A percentile compares a stretch with the other conserved stretches of the same genome.
These are phyloP conservation scores for Neurospora hispaniola DNA, from an alignment of 495 filamentous ascomycete genomes.

Conservation along the genomic window DNA sequence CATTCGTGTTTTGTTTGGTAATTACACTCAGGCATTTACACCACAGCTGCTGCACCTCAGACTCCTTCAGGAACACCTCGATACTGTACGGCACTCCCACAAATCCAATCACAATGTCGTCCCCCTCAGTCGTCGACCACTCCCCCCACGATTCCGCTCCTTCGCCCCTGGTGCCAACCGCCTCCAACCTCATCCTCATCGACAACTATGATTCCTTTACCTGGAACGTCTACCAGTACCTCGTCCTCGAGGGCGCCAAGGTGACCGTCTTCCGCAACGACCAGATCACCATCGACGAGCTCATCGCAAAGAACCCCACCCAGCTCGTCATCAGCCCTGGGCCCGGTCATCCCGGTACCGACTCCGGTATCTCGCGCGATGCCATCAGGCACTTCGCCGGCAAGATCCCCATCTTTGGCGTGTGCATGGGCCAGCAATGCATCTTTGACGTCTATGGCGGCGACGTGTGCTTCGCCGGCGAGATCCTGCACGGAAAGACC, in stretches of 20 bases:
- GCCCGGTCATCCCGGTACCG: constrained; percentile 79
- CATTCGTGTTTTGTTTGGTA: neutral
- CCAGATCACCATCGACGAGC: constrained; percentile 71
- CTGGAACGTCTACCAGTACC: constrained; percentile 98
- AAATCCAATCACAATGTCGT: constrained; percentile 27
- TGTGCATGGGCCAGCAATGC: constrained; percentile 99
- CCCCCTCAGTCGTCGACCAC: constrained; percentile 61
- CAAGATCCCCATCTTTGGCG: constrained; percentile 91
- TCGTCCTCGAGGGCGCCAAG: constrained; percentile 82
- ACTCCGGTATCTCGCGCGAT: constrained; percentile 85
- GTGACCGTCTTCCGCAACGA: constrained; percentile 90
- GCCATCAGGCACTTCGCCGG: constrained; percentile 89
- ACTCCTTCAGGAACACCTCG: neutral
- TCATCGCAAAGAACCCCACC: constrained; percentile 73
- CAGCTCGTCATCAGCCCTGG: constrained; percentile 93
- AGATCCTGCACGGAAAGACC: constrained; percentile 96
- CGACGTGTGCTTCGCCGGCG: constrained; percentile 82
- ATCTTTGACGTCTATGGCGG: constrained; percentile 90
- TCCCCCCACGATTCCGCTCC: constrained; percentile 73
- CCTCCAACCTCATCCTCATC: constrained; percentile 86
- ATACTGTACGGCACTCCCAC: neutral
- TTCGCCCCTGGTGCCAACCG: constrained; percentile 55
- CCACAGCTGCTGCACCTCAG: neutral
- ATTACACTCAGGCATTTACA: neutral
- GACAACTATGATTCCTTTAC: constrained; percentile 99